A percentile compares a stretch with the other conserved stretches of the same genome.
These are phyloP conservation scores for Termitomyces eurrhizus DNA, from an alignment of 768 basidiomycete genomes.

Conservation along the genomic window DNA sequence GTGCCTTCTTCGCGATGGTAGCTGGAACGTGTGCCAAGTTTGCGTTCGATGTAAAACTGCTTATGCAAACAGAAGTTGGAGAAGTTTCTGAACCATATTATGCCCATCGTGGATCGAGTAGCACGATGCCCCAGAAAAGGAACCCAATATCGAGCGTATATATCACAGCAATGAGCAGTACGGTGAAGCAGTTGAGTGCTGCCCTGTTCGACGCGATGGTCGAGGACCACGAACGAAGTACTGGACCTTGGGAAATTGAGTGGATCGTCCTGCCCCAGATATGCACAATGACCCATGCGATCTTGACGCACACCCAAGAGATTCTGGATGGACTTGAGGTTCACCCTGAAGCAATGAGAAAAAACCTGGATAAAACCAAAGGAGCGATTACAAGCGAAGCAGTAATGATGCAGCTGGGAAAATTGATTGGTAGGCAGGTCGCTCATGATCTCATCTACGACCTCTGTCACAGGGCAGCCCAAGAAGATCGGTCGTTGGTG, in stretches of 20 bases:
- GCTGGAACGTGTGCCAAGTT: slow-evolving; percentile 45
- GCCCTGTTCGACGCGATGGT: slow-evolving; percentile 44
- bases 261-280: slow-evolving; percentile 46
- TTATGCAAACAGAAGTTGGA: slow-evolving; percentile 45
- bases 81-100: slow-evolving; percentile 43
- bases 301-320: slow-evolving; percentile 31
- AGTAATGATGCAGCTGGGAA: slow-evolving; percentile 45
- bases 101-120: slow-evolving; percentile 40
- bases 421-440: slow-evolving; percentile 37
- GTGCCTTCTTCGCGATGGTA: slow-evolving; percentile 39
- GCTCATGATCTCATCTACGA: slow-evolving; percentile 43
- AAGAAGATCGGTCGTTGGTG: slow-evolving; percentile 25
- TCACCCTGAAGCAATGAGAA: slow-evolving; percentile 34
- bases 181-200: slow-evolving; percentile 34
- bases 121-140: slow-evolving; percentile 50
- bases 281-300: slow-evolving; percentile 37
- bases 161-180: slow-evolving; percentile 38
- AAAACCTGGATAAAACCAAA: slow-evolving; percentile 33
- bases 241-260: slow-evolving; percentile 49
- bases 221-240: slow-evolving; percentile 44
- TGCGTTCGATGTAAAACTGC: slow-evolving; percentile 38
- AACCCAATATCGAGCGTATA: slow-evolving; percentile 43
- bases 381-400: slow-evolving; percentile 42
- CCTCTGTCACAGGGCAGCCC: slow-evolving; percentile 28
- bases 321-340: slow-evolving; percentile 38